phyloP scores from a whole-genome alignment of 192 early-diverging fungal species.

The Entomortierella lignicola region DNA sequence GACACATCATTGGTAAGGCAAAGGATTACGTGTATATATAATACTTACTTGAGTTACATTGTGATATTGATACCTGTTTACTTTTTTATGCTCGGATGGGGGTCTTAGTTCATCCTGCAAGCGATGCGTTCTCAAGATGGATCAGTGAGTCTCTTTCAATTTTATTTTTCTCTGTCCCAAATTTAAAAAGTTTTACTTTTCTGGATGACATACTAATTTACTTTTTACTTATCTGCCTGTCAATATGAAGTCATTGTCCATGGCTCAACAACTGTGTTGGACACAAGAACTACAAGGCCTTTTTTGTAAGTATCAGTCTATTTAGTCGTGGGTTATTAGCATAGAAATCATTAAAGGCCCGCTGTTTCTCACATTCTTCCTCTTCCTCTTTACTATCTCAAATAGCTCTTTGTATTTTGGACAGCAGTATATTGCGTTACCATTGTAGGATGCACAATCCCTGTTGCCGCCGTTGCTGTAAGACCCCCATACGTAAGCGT shows the following conservation, averaged over 20 bases:
- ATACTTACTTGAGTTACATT: not conserved
- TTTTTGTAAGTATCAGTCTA: constrained; percentile 29
- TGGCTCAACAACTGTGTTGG: constrained; percentile 62
- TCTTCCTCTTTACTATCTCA: not conserved
- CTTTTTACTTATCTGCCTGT: not conserved
- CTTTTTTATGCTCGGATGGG: not conserved
- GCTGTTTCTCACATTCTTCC: not conserved
- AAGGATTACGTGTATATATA: not conserved
- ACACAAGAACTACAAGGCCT: constrained; percentile 54
- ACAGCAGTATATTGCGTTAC: constrained; percentile 51
- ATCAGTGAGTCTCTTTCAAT: constrained; percentile 52
- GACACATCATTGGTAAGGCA: constrained; percentile 54
- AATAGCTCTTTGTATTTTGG: constrained; percentile 52
- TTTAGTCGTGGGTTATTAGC: not conserved
- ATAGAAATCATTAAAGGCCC: not conserved
- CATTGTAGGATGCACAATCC: constrained; percentile 42
- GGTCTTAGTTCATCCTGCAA: constrained; percentile 24
- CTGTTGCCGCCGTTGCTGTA: constrained; percentile 30
- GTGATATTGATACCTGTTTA: not conserved
- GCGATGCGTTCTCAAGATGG: constrained; percentile 59
- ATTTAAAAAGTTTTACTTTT: too few relatives aligned
- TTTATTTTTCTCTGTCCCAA: too few relatives aligned
- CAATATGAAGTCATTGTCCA: constrained; percentile 54
- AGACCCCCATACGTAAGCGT: constrained; percentile 29
- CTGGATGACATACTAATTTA: too few relatives aligned